These are phyloP conservation scores for Phaffomyces opuntiae DNA, from an alignment of 805 yeast genomes.

Conservation along the genomic window DNA sequence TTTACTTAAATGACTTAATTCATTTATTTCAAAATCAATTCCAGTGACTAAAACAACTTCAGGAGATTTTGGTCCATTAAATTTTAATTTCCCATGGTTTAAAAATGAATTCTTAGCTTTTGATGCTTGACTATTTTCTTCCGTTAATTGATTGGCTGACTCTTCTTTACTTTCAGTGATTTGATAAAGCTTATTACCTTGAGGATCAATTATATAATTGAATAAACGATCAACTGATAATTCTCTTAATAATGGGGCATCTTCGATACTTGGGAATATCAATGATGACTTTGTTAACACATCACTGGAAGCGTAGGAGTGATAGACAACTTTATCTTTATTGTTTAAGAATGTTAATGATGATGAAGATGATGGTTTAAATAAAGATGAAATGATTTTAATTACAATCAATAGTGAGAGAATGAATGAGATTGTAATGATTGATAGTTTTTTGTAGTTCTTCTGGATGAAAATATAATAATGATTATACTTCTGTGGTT, in stretches of 20 bases:
- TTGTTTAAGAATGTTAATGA: not conserved
- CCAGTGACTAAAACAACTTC: slow-evolving; percentile 73
- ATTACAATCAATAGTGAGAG: not conserved
- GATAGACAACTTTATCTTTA: slow-evolving; percentile 24
- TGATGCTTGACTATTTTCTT: slow-evolving; percentile 27
- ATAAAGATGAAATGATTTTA: not conserved
- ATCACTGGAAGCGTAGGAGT: slow-evolving; percentile 39
- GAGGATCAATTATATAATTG: slow-evolving; percentile 38
- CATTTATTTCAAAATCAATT: slow-evolving; percentile 64
- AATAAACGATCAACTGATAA: slow-evolving; percentile 47
- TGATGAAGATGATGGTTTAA: not conserved
- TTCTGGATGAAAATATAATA: slow-evolving; percentile 5
- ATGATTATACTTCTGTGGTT: slow-evolving; percentile 16
- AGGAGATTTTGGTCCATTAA: slow-evolving; percentile 37
- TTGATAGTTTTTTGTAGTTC: slow-evolving; percentile 10
- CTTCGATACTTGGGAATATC: slow-evolving; percentile 72
- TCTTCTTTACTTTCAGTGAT: slow-evolving; percentile 32
- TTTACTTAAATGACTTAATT: slow-evolving; percentile 50
- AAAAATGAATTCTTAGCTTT: slow-evolving; percentile 51
- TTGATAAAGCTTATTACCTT: slow-evolving; percentile 31
- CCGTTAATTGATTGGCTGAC: slow-evolving; percentile 29
- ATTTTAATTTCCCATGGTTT: slow-evolving; percentile 58
- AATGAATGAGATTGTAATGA: not conserved
- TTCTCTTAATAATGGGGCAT: slow-evolving; percentile 54
- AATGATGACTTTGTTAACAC: slow-evolving; percentile 43